Percentiles rank a stretch among this genome's conserved stretches.
Evolutionary conservation across 768 basidiomycete species (phyloP).

Genomic region (Pleurotus platypus): DNA sequence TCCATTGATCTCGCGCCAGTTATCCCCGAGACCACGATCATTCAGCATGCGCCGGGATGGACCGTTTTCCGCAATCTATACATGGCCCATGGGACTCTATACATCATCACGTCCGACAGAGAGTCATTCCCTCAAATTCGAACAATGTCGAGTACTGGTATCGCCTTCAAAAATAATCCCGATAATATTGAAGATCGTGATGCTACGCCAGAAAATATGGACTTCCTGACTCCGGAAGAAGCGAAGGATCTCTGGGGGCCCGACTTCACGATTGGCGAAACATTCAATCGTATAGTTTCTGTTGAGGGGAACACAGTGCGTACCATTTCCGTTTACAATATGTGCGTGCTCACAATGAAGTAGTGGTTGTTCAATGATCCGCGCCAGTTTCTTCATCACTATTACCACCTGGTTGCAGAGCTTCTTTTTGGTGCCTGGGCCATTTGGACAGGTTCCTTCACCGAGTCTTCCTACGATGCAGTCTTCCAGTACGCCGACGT

Average conservation of each 20-base stretch:
- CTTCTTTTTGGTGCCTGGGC: constrained; percentile 74
- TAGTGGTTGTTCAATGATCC: constrained; percentile 69
- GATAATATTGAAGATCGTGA: constrained; percentile 67
- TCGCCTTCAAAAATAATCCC: constrained; percentile 47
- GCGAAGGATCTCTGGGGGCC: constrained; percentile 62
- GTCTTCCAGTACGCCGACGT: constrained; percentile 1
- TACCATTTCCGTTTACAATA: neutral
- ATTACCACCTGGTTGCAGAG: constrained; percentile 87
- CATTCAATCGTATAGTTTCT: constrained; percentile 51
- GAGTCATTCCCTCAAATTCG: constrained; percentile 37
- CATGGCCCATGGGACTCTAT: constrained; percentile 80
- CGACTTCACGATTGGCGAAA: constrained; percentile 20
- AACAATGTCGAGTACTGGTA: constrained; percentile 67
- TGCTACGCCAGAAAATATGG: constrained; percentile 63
- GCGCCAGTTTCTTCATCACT: constrained; percentile 75
- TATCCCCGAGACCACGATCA: constrained; percentile 51
- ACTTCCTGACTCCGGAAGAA: constrained; percentile 54
- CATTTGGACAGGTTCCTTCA: constrained; percentile 61
- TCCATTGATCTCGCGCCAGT: constrained; percentile 11
- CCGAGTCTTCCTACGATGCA: constrained; percentile 5
- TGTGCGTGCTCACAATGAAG: neutral
- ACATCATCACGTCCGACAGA: constrained; percentile 41
- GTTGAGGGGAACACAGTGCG: constrained; percentile 74
- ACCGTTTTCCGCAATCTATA: constrained; percentile 82
- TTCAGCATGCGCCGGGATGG: constrained; percentile 78